phyloP scores from a whole-genome alignment of 176 grass and related monocot genomes.

The Triticum dicoccoides region DNA sequence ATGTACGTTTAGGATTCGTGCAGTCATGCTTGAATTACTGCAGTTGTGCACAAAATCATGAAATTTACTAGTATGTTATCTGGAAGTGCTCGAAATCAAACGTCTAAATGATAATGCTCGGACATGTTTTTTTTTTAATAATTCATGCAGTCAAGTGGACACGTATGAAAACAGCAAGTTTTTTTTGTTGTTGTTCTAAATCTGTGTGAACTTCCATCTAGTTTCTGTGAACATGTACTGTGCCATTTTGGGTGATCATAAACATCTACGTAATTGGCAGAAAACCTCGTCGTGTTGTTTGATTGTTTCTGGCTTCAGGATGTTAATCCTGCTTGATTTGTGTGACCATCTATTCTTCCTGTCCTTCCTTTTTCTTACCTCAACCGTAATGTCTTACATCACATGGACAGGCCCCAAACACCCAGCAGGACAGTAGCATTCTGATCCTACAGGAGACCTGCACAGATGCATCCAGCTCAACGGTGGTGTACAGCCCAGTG shows the following conservation, averaged over 20 bases:
- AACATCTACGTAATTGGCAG: not conserved
- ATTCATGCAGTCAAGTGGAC: not conserved
- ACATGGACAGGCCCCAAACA: conserved; percentile 47
- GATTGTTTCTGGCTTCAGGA: not conserved
- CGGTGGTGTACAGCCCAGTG: conserved; percentile 88
- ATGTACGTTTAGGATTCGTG: not conserved
- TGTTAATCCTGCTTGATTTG: not conserved
- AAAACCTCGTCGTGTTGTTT: not conserved
- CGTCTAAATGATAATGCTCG: not conserved
- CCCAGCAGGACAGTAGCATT: conserved; percentile 83
- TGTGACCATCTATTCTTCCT: not conserved
- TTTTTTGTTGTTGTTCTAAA: not conserved
- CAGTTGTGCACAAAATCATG: not conserved
- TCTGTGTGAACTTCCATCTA: conserved; percentile 10
- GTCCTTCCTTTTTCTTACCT: not conserved
- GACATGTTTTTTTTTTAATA: not conserved
- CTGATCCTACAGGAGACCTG: conserved; percentile 87
- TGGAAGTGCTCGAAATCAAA: not conserved
- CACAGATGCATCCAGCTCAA: conserved; percentile 67
- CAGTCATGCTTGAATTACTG: not conserved
- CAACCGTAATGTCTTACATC: not conserved
- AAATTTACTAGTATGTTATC: not conserved
- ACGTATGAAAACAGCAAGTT: no score
- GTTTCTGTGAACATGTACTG: not conserved
- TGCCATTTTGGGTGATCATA: not conserved